Base-by-base conservation (phyloP, 2,329 filamentous ascomycete genomes). In the Gnomoniopsis smithogilvyi region DNA sequence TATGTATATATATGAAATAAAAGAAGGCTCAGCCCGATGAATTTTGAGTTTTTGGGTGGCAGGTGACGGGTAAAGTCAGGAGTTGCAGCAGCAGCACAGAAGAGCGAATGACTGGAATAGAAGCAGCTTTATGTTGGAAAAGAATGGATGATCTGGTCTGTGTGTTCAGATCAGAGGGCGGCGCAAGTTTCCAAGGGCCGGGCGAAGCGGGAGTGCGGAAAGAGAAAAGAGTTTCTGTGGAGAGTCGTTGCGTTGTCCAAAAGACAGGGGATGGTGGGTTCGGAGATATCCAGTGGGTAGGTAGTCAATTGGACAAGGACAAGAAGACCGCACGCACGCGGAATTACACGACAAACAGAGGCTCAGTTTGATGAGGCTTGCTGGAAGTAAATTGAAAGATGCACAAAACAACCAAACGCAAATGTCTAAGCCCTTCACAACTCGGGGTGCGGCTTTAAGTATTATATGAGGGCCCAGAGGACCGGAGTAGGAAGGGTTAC, bases 21-120 rank as follows among this genome's bases (percentile, higher is more conserved):
- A 30, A 59, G 30, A 11, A 64, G 64, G 64, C 63, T 48, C 64
- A 66, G 63, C 63, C 62, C 56, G 50, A 36, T 30, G 52, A 43
- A 51, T 53, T 59, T 61, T 49, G 53, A 43, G 34, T 51, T 51
- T 47, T 38, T 26, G 8, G 26, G 26, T 47, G 52, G 30, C 51
- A 47, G 26, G 38, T 38, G 22, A 26, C 19, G 3, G 8, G 36
- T n/a, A 22, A 26, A 26, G 49, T 55, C 30, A 33, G 22, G 54
- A n/a, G n/a, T n/a, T n/a, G n/a, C n/a, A n/a, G n/a, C n/a, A n/a
- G 51, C 21, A 58, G 58, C 46, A 41, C 36, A 41, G 41, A 51
- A 56, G 61, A n/a, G 14, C 47, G 59, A 61, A 56, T 49, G 61
- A 50, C 54, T 51, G 34, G 61, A 52, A 57, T 58, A 38, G 52